A percentile compares a stretch with the other conserved stretches of the same genome.
phyloP scores from a whole-genome alignment of 129 eudicot species.

The Erigeron canadensis region DNA sequence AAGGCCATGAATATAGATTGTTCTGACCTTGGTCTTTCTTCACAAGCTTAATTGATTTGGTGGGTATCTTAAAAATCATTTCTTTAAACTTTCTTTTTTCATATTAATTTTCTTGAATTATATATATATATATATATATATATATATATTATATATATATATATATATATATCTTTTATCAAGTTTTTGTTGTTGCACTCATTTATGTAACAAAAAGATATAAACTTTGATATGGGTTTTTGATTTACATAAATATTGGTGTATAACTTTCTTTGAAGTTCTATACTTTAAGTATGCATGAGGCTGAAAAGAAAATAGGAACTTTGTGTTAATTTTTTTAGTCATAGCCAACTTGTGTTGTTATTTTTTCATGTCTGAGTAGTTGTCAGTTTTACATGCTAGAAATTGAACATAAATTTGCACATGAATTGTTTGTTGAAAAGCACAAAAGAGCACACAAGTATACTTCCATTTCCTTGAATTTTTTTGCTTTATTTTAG shows the following conservation, averaged over 20 bases:
- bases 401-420: constrained; percentile 14
- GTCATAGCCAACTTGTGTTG: constrained; percentile 21
- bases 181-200: not conserved
- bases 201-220: not conserved
- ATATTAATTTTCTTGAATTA: not conserved
- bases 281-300: constrained; percentile 15
- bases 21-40: constrained; percentile 26
- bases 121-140: too few species aligned
- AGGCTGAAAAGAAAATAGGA: not conserved
- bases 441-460: constrained; percentile 25
- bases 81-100: constrained; percentile 8
- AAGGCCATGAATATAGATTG: constrained; percentile 32
- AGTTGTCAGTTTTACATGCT: constrained; percentile 20
- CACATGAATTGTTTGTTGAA: constrained; percentile 33
- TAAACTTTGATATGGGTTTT: constrained; percentile 14
- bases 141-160: too few species aligned
- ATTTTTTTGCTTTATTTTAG: not conserved
- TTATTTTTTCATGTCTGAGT: constrained; percentile 7
- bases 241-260: constrained; percentile 3
- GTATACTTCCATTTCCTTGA: not conserved
- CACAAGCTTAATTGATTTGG: constrained; percentile 29
- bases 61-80: constrained; percentile 40
- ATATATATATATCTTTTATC: too few species aligned
- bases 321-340: constrained; percentile 1
- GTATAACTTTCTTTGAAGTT: not conserved